phyloP scores from a whole-genome alignment of 192 early-diverging fungal species.

The Coemansia sp. region DNA sequence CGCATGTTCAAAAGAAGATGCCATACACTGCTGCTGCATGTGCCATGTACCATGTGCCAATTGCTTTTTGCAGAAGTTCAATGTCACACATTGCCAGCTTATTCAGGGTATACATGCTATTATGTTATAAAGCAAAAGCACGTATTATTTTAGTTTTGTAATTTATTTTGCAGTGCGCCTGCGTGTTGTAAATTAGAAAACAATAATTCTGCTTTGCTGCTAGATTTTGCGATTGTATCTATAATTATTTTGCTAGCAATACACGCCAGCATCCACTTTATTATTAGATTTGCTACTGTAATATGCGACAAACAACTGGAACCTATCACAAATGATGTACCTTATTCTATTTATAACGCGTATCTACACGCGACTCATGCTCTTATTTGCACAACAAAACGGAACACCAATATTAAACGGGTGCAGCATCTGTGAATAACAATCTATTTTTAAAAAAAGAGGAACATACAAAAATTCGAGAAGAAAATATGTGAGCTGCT shows the following conservation, averaged over 20 bases:
- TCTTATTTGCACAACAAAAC: neutral
- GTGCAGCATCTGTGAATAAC: neutral
- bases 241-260: neutral
- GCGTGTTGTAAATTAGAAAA: slow-evolving; percentile 1
- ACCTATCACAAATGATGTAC: neutral
- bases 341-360: slow-evolving; percentile 22
- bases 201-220: neutral
- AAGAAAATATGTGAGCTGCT: neutral
- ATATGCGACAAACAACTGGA: neutral
- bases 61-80: neutral
- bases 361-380: neutral
- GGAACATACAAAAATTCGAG: neutral
- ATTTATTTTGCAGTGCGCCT: neutral
- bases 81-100: neutral
- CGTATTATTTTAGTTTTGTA: neutral
- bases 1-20: neutral
- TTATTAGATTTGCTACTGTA: neutral
- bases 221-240: neutral
- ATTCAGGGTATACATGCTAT: neutral
- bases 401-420: neutral
- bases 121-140: neutral
- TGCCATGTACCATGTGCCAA: slow-evolving; percentile 1
- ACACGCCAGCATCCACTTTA: neutral
- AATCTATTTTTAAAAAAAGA: neutral
- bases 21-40: slow-evolving; percentile 4